Percentiles rank a stretch among this genome's conserved stretches.
These are phyloP conservation scores for Pachysandra terminalis DNA, from an alignment of 164 flowering plant species.

Conservation along the genomic window DNA sequence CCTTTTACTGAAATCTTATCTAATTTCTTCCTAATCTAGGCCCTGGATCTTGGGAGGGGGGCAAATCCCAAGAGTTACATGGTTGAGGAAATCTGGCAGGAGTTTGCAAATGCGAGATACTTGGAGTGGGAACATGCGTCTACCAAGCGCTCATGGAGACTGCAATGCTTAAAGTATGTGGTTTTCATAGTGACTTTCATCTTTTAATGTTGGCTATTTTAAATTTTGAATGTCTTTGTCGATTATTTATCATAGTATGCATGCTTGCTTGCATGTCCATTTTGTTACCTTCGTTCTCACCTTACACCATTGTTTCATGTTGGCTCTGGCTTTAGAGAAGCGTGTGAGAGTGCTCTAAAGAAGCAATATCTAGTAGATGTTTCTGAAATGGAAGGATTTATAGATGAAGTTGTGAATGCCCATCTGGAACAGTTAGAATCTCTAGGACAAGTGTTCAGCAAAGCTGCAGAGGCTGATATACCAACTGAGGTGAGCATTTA, in stretches of 20 bases:
- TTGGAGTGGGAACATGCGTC: conserved; percentile 73
- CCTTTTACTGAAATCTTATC: conserved; percentile 1
- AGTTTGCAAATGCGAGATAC: conserved; percentile 86
- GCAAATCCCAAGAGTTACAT: conserved; percentile 64
- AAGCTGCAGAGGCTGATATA: conserved; percentile 69
- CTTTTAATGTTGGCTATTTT: background rate
- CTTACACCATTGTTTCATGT: background rate
- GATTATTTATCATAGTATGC: too few relatives aligned
- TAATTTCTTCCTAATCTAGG: conserved; percentile 31
- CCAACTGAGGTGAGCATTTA: conserved; percentile 61
- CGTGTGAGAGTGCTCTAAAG: conserved; percentile 67
- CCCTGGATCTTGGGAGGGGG: conserved; percentile 88
- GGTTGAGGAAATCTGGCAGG: conserved; percentile 96
- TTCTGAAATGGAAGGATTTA: conserved; percentile 38
- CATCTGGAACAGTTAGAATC: conserved; percentile 39
- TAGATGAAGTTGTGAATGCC: conserved; percentile 30
- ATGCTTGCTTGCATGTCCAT: background rate
- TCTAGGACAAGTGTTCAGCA: conserved; percentile 45
- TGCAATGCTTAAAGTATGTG: conserved; percentile 72
- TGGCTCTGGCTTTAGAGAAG: conserved; percentile 42
- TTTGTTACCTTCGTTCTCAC: background rate
- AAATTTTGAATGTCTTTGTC: background rate
- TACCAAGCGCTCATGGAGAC: conserved; percentile 56
- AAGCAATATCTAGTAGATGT: conserved; percentile 42
- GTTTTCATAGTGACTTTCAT: conserved; percentile 8